phyloP scores from a whole-genome alignment of 108 stramenopile genomes.

The Fistulifera pelliculosa region DNA sequence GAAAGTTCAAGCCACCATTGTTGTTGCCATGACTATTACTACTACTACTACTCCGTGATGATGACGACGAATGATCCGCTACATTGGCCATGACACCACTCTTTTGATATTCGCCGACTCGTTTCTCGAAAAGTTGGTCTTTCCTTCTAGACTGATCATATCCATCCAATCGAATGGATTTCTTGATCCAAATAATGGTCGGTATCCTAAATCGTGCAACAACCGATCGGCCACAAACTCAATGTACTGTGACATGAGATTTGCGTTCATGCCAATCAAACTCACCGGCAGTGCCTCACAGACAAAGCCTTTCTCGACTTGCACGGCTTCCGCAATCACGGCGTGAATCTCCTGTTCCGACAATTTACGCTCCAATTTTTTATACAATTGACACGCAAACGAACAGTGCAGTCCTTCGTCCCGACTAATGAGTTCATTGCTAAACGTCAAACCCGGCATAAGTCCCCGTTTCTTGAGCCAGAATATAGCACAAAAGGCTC shows the following conservation, averaged over 20 bases:
- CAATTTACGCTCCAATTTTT: conserved; percentile 78
- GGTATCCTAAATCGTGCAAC: conserved; percentile 64
- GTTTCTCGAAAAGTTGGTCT: conserved; percentile 99
- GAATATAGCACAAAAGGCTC: conserved; percentile 86
- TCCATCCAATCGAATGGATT: conserved; percentile 96
- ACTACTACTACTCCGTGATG: too few species aligned
- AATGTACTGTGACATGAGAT: conserved; percentile 87
- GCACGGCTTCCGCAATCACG: conserved; percentile 85
- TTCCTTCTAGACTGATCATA: conserved; percentile 90
- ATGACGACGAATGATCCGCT: too few species aligned
- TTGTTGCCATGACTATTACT: too few species aligned
- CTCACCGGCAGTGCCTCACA: conserved; percentile 85
- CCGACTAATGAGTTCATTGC: conserved; percentile 87
- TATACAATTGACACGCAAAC: conserved; percentile 95
- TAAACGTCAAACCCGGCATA: conserved; percentile 86
- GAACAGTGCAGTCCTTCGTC: conserved; percentile 94
- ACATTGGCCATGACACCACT: conserved; percentile 82
- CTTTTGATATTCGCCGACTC: conserved; percentile 96
- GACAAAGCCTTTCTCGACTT: conserved; percentile 85
- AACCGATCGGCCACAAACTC: conserved; percentile 88
- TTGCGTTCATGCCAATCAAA: conserved; percentile 88
- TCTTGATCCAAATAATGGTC: conserved; percentile 65
- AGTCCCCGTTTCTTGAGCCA: conserved; percentile 89
- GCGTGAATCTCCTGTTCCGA: conserved; percentile 60
- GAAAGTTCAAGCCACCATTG: too few species aligned